Percentiles rank a stretch among this genome's conserved stretches.
Evolutionary conservation across 2,329 filamentous ascomycete species (phyloP).

Genomic region (Penicillium sp.): DNA sequence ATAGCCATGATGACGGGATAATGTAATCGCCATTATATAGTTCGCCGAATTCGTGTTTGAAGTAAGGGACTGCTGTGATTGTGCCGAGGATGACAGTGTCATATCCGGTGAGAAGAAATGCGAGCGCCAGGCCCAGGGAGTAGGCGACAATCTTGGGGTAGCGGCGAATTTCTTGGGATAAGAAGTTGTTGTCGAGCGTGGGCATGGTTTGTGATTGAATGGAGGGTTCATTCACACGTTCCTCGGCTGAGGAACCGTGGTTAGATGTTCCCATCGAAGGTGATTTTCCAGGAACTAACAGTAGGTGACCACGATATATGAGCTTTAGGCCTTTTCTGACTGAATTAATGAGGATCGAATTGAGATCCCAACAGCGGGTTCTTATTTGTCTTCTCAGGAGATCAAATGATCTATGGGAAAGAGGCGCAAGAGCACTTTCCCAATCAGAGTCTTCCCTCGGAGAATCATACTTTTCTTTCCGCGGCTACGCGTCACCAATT

Average conservation of each 20-base stretch:
- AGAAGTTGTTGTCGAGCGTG: conserved; percentile 9
- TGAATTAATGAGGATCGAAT: not conserved
- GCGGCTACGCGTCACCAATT: not conserved
- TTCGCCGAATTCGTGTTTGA: conserved; percentile 35
- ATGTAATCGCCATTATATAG: conserved; percentile 32
- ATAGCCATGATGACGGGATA: conserved; percentile 46
- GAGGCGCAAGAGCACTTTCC: not conserved
- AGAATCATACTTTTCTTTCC: not conserved
- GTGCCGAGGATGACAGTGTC: conserved; percentile 25
- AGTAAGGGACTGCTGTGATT: conserved; percentile 23
- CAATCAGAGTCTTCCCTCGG: not conserved
- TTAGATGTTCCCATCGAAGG: not conserved
- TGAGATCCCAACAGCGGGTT: not conserved
- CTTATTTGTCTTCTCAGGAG: not conserved
- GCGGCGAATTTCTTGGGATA: conserved; percentile 17
- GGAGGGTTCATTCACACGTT: not conserved
- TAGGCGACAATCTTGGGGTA: conserved; percentile 17
- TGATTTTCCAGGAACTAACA: not conserved
- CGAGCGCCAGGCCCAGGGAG: conserved; percentile 8
- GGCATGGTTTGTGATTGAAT: not conserved
- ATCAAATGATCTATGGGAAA: not conserved
- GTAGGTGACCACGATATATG: no score
- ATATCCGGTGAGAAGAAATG: conserved; percentile 23
- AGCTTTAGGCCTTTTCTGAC: no score
- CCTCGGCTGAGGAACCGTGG: not conserved